Conservation (phyloP, 805 yeast species). For the Torulaspora gathmanii region DNA sequence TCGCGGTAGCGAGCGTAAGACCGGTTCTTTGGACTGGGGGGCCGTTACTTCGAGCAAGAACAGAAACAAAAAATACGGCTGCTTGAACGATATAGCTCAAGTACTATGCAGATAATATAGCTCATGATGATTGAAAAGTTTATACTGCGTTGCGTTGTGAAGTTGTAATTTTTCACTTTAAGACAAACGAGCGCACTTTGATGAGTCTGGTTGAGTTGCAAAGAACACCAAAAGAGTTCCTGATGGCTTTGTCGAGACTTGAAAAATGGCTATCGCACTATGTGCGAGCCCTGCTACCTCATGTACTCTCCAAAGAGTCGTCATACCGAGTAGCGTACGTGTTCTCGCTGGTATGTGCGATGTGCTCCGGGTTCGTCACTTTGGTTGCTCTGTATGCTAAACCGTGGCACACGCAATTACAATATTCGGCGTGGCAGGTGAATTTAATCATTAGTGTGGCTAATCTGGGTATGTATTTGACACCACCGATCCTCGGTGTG, state of each 20-base stretch:
- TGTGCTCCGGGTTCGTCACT: slow-evolving; percentile 76
- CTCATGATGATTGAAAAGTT: background rate
- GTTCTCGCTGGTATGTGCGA: slow-evolving; percentile 57
- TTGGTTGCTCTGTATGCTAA: slow-evolving; percentile 77
- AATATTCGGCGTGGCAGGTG: slow-evolving; percentile 59
- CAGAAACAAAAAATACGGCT: slow-evolving; percentile 30
- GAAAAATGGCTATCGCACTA: slow-evolving; percentile 41
- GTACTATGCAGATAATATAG: slow-evolving; percentile 18
- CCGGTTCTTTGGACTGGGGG: slow-evolving; percentile 29
- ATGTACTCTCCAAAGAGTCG: slow-evolving; percentile 38
- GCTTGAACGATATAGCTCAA: slow-evolving; percentile 28
- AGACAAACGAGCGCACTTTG: background rate
- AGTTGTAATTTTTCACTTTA: background rate
- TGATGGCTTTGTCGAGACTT: slow-evolving; percentile 27
- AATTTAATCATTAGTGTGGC: slow-evolving; percentile 72
- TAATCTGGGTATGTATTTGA: slow-evolving; percentile 76
- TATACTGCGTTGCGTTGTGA: background rate
- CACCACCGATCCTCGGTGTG: slow-evolving; percentile 77
- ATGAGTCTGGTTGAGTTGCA: background rate
- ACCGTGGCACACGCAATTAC: slow-evolving; percentile 53
- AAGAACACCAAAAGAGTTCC: background rate
- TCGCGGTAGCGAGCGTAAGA: slow-evolving; percentile 4
- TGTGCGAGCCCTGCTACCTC: slow-evolving; percentile 42
- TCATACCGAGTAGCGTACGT: slow-evolving; percentile 50
- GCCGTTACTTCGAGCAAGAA: slow-evolving; percentile 24